Base-by-base conservation (phyloP, 306 rosid species). In the Cyclanthera cordifolia region DNA sequence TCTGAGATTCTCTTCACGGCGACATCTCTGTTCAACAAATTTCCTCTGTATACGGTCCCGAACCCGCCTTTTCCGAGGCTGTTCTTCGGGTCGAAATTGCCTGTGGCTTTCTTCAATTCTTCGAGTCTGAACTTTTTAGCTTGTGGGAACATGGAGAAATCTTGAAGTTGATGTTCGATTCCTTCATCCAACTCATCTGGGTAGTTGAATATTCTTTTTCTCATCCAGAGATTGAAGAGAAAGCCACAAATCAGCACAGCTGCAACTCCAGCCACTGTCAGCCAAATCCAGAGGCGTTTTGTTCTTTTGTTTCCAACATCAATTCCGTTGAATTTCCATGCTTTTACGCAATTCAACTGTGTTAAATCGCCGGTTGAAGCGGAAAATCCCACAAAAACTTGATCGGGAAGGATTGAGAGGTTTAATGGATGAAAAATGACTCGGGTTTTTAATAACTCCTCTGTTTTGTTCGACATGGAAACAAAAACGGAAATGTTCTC, bases 61-160 rank as follows among this genome's bases (percentile, higher is more conserved):
- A 88, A 90, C 0, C 97, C 97, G 0, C 97, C 97, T 80, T 78
- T 52, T 6, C 97, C 95, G 0, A 90, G 97, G 75, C 80, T 79
- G 79, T 84, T 82, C 13, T 81, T 88, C 10, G 23, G 86, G 75
- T 72, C 78, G 69, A 90, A 90, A 67, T 81, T 81, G 32, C 69
- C 71, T 2, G 97, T 90, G 21, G 95, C 88, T 32, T 59, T 81
- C 74, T 49, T 76, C 0, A 90, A 79, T 58, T 86, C 87, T 46
- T 21, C 53, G 0, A 90, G 67, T 37, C 14, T 4, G 52, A 83
- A 90, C 59, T 86, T 85, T 4, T 61, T n/a, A 7, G 69, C 49
- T 74, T 45, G 77, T 1, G 95, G 92, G 32, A 84, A 75, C 76
- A 72, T 72, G 30, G 92, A 84, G 23, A 85, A 77, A 21, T 73